Conservation (phyloP, 352 stramenopile species). For the Phytopythium montanum region DNA sequence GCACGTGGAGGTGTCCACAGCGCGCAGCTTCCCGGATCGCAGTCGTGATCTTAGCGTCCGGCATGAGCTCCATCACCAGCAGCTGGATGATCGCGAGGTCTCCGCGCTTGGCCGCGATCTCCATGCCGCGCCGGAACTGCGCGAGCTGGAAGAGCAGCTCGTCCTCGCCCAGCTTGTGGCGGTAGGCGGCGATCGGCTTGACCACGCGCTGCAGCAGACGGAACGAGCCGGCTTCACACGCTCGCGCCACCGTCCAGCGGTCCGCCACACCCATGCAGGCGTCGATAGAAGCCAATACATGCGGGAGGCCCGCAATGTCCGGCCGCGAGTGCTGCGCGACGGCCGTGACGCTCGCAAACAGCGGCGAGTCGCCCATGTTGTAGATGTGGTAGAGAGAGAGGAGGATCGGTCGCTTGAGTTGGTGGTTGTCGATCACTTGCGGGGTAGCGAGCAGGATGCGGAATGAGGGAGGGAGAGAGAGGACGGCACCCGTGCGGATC, state of each 20-base stretch:
- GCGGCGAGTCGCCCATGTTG: background rate
- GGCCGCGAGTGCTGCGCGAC: conserved; percentile 3
- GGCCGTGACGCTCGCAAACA: conserved; percentile 4
- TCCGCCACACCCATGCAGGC: conserved; percentile 5
- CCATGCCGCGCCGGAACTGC: conserved; percentile 9
- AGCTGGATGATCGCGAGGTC: conserved; percentile 4
- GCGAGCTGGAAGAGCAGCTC: background rate
- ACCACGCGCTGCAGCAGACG: background rate
- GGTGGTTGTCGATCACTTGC: background rate
- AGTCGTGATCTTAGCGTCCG: conserved; percentile 7
- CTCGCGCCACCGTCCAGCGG: conserved; percentile 1
- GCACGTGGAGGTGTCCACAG: conserved; percentile 20
- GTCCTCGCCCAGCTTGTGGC: background rate
- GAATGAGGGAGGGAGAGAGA: background rate
- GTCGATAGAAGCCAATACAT: conserved; percentile 1
- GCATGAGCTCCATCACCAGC: conserved; percentile 6
- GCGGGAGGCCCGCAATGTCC: conserved; percentile 4
- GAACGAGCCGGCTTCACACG: conserved; percentile 1
- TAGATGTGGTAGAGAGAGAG: background rate
- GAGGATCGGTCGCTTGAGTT: background rate
- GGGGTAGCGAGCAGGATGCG: background rate
- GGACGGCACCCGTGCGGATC: no score
- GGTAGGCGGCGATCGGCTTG: background rate
- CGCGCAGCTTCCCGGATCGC: conserved; percentile 11
- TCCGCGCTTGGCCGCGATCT: conserved; percentile 2